Evolutionary conservation across 1,284 basidiomycete genomes (phyloP).

Genomic region (Sporisorium sorghi): DNA sequence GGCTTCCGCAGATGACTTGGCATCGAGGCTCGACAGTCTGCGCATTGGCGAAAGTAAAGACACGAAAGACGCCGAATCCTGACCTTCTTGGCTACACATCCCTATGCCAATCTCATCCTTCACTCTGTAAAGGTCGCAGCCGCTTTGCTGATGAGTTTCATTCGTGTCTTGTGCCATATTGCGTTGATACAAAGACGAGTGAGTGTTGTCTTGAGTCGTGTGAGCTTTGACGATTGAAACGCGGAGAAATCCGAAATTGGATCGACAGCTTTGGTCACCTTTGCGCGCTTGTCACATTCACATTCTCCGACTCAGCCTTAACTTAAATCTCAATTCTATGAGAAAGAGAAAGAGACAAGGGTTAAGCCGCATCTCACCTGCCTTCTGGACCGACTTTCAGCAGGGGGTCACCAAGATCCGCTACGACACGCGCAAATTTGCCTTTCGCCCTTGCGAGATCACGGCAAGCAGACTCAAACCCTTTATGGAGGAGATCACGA

Average conservation of each 20-base stretch:
- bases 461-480: conserved; percentile 46
- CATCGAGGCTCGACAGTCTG: conserved; percentile 18
- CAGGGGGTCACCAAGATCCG: conserved; percentile 49
- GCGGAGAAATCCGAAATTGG: background rate
- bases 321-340: too few relatives aligned
- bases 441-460: conserved; percentile 58
- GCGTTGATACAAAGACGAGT: too few relatives aligned
- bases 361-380: conserved; percentile 17
- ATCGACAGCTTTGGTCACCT: background rate
- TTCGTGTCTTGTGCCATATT: too few relatives aligned
- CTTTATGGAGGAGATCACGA: conserved; percentile 48
- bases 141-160: too few relatives aligned
- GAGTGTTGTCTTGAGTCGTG: too few relatives aligned
- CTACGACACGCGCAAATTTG: conserved; percentile 61
- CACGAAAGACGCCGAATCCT: background rate
- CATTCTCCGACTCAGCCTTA: too few relatives aligned
- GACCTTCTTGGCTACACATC: background rate
- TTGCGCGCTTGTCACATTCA: too few relatives aligned
- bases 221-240: too few relatives aligned
- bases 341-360: too few relatives aligned
- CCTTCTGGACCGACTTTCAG: conserved; percentile 6
- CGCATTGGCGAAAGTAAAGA: conserved; percentile 13
- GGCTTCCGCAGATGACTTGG: conserved; percentile 22
- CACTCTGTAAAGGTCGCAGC: background rate
- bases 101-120: background rate